Base-by-base conservation (phyloP, 164 flowering plant species). In the Hamamelis virginiana region DNA sequence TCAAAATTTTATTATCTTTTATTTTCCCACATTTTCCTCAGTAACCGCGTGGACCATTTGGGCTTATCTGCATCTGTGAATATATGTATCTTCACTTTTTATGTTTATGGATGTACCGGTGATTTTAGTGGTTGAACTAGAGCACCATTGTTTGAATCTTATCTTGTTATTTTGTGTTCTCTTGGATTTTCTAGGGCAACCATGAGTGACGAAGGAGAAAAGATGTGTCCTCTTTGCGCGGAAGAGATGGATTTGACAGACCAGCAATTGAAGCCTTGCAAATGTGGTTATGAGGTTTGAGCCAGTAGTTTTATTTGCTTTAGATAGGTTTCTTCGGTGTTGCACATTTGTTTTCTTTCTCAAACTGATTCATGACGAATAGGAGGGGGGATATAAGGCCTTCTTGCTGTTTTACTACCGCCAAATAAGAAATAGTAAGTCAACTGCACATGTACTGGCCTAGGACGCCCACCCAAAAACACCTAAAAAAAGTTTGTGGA, bases 211-310 rank as follows among this genome's bases (percentile, higher is more conserved):
- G 83, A 85, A 65, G 97, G 89, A 71, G 98, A 94, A 74, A 87
- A 79, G 84, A 85, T 88, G 10, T 94, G 98, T 72, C 98, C 98
- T 59, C 88, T 94, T 43, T 94, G 98, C 62, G 83, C 97, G 6
- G 98, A 92, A 69, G 97, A 92, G 83, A 94, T 94, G 98, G 98
- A 94, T 72, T 79, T 90, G 87, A 94, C 98, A 11, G 98, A 94
- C 76, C 95, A 85, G 83, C 98, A 94, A 66, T 81, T 94, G 83
- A 92, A 84, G 83, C 96, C 98, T 0, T 94, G 98, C 85, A 86
- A 82, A 85, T 94, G 98, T 82, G 98, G 98, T 63, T 94, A 94
- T 69, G 89, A 94, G 97, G 98, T 93, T 62, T 67, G 78, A 18
- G 21, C 50, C 41, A 10, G 21, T 14, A 0, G 5, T 23, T 26